These are phyloP conservation scores for Eucalyptus albens DNA, from an alignment of 345 rosid genomes.

Conservation along the genomic window DNA sequence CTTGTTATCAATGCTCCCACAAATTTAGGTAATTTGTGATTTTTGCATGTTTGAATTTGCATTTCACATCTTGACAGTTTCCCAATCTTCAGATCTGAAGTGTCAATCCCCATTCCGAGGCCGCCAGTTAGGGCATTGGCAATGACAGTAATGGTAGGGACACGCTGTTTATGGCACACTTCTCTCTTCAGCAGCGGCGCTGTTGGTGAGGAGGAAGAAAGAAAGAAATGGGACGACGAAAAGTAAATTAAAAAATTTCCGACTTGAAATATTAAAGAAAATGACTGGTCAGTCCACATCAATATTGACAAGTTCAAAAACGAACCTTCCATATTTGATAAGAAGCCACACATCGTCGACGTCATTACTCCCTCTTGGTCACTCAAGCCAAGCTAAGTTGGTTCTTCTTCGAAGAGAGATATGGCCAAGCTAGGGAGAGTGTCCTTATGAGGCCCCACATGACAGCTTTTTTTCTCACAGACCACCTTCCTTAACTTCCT, in stretches of 20 bases:
- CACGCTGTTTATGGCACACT: neutral
- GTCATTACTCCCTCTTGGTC: neutral
- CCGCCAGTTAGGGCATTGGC: neutral
- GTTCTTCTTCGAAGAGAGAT: neutral
- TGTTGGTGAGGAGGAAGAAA: neutral
- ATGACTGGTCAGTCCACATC: neutral
- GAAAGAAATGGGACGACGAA: neutral
- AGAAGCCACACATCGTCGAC: neutral
- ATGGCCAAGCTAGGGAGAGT: neutral
- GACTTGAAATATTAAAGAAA: neutral
- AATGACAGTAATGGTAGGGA: neutral
- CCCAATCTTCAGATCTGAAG: neutral
- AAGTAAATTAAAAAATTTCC: rapidly evolving
- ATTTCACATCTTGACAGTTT: too few species aligned
- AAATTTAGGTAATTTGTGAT: neutral
- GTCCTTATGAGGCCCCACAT: constrained; percentile 19
- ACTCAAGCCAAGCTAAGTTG: constrained; percentile 7
- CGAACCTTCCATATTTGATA: too few species aligned
- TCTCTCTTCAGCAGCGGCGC: neutral
- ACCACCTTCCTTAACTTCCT: constrained; percentile 15
- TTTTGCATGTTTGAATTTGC: neutral
- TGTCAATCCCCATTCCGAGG: too few species aligned
- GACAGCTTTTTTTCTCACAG: constrained; percentile 32
- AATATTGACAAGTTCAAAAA: neutral
- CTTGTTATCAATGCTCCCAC: neutral